phyloP scores from a whole-genome alignment of 1,284 basidiomycete genomes.

The Fomitopsis schrenkii region DNA sequence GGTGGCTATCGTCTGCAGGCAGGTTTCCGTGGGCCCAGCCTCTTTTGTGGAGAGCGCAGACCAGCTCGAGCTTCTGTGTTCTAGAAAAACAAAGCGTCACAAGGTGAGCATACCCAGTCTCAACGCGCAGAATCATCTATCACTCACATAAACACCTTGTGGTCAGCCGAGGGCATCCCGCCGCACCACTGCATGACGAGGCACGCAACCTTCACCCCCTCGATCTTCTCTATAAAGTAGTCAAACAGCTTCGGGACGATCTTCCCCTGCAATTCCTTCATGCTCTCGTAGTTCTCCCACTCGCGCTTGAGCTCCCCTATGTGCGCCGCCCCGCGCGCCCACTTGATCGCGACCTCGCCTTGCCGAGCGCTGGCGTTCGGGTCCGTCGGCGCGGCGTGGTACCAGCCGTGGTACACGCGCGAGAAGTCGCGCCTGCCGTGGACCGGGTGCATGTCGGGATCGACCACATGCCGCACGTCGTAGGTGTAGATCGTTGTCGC shows the following conservation, averaged over 20 bases:
- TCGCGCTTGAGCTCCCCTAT: background rate
- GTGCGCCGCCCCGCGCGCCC: background rate
- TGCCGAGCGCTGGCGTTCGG: background rate
- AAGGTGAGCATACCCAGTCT: background rate
- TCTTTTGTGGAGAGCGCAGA: background rate
- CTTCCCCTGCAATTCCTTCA: background rate
- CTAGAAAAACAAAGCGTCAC: background rate
- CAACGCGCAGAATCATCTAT: background rate
- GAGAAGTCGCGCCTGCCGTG: background rate
- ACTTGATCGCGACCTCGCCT: constrained; percentile 3
- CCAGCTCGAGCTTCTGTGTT: background rate
- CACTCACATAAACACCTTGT: background rate
- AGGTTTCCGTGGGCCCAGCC: constrained; percentile 1
- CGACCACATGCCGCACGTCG: background rate
- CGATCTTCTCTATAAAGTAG: background rate
- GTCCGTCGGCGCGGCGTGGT: background rate
- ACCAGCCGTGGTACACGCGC: constrained; percentile 4
- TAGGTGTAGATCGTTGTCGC: constrained; percentile 1
- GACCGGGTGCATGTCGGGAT: background rate
- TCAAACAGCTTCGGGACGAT: background rate
- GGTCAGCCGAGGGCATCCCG: background rate
- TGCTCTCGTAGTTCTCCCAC: background rate
- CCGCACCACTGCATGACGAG: constrained; percentile 4
- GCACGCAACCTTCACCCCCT: constrained; percentile 1
- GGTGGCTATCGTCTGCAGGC: background rate